phyloP scores from a whole-genome alignment of 345 rosid species.

The Mallotus nudiflorus region DNA sequence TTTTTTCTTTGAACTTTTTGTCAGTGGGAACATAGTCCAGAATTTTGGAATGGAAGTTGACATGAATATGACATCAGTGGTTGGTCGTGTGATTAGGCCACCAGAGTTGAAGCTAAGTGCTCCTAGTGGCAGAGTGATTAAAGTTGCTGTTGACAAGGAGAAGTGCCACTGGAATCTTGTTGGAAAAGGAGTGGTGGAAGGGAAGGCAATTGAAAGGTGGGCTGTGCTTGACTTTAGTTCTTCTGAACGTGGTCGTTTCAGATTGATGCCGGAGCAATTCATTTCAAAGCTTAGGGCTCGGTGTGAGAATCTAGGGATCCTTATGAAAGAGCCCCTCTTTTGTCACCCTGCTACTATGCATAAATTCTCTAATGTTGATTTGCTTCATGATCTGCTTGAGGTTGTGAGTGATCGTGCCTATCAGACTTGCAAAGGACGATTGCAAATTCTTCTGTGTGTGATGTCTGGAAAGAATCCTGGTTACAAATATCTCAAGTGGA shows the following conservation, averaged over 20 bases:
- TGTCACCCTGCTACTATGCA: slow-evolving; percentile 39
- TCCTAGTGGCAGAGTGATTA: slow-evolving; percentile 35
- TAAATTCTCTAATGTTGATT: slow-evolving; percentile 35
- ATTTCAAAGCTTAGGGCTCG: slow-evolving; percentile 40
- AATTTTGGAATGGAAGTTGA: slow-evolving; percentile 71
- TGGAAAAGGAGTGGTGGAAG: slow-evolving; percentile 54
- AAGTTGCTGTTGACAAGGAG: slow-evolving; percentile 49
- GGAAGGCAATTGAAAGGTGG: slow-evolving; percentile 64
- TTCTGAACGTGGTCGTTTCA: slow-evolving; percentile 16
- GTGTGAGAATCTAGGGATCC: slow-evolving; percentile 59
- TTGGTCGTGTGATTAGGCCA: slow-evolving; percentile 71
- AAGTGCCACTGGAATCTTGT: slow-evolving; percentile 83
- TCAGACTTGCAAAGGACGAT: slow-evolving; percentile 29
- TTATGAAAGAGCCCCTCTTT: slow-evolving; percentile 48
- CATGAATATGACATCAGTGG: slow-evolving; percentile 59
- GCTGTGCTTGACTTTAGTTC: slow-evolving; percentile 69
- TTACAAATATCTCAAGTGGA: slow-evolving; percentile 83
- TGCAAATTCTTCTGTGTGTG: slow-evolving; percentile 68
- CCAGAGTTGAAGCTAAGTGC: slow-evolving; percentile 60
- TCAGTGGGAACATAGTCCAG: slow-evolving; percentile 53
- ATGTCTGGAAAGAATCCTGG: slow-evolving; percentile 65
- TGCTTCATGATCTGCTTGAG: slow-evolving; percentile 45
- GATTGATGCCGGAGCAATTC: slow-evolving; percentile 31
- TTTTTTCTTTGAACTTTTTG: no score
- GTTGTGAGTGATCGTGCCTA: slow-evolving; percentile 31